Conservation (phyloP, 2,329 filamentous ascomycete species). For the Ustulina deusta region DNA sequence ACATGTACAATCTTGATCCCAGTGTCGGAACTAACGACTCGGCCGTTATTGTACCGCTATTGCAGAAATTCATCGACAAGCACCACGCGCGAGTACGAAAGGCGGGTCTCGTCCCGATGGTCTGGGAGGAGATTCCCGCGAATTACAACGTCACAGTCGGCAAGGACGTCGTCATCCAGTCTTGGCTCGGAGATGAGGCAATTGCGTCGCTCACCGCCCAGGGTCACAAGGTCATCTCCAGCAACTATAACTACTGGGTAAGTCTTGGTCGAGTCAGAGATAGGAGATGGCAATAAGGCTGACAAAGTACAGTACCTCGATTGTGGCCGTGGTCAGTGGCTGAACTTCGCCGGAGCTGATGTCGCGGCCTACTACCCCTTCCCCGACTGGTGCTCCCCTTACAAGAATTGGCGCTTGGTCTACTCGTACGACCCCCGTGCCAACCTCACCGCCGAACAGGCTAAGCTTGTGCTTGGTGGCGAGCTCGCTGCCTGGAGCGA, state of each 20-base stretch:
- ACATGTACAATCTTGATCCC: conserved; percentile 79
- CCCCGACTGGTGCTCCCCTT: conserved; percentile 82
- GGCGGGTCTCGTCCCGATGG: conserved; percentile 76
- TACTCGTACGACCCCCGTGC: conserved; percentile 82
- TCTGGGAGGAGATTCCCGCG: conserved; percentile 89
- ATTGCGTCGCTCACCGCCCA: conserved; percentile 69
- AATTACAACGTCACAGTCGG: conserved; percentile 82
- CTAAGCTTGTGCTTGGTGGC: conserved; percentile 80
- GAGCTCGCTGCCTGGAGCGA: conserved; percentile 88
- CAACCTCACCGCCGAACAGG: conserved; percentile 70
- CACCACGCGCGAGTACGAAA: conserved; percentile 74
- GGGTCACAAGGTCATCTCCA: conserved; percentile 79
- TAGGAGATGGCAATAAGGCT: conserved; percentile 12
- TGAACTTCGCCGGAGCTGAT: conserved; percentile 72
- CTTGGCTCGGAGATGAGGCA: conserved; percentile 76
- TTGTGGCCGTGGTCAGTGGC: conserved; percentile 83
- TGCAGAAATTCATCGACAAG: conserved; percentile 81
- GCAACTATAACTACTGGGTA: conserved; percentile 83
- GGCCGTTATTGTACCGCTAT: conserved; percentile 75
- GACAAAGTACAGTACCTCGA: conserved; percentile 74
- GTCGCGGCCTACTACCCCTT: conserved; percentile 73
- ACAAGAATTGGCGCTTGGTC: conserved; percentile 83
- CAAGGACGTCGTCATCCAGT: conserved; percentile 79
- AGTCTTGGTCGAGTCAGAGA: conserved; percentile 47
- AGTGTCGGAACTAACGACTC: conserved; percentile 75